Evolutionary conservation across 176 grass and related monocot species (phyloP).

Genomic region (Aegilops tauschii): DNA sequence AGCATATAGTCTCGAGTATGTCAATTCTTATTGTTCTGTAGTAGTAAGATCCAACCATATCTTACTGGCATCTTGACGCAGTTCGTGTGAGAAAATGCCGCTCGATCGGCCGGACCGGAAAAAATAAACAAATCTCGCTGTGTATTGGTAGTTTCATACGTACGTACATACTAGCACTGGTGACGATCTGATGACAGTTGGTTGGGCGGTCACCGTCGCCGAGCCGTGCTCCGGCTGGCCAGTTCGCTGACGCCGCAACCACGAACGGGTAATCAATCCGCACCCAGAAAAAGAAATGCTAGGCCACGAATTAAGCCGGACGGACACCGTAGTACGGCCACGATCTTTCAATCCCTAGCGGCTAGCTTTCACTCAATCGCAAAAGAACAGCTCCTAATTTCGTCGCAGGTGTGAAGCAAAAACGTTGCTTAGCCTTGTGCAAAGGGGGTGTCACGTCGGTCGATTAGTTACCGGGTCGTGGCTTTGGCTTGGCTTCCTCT

Average conservation of each 20-base stretch:
- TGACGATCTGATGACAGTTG: not conserved
- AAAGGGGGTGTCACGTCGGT: not conserved
- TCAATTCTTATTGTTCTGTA: not conserved
- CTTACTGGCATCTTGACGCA: not conserved
- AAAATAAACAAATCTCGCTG: not conserved
- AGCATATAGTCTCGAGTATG: too few species aligned
- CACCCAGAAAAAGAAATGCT: not conserved
- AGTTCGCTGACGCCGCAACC: not conserved
- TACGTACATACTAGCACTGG: not conserved
- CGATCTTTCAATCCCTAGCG: not conserved
- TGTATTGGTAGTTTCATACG: too few species aligned
- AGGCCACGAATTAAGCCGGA: not conserved
- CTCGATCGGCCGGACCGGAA: not conserved
- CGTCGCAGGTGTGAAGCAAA: not conserved
- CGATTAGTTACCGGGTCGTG: not conserved
- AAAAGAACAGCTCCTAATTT: not conserved
- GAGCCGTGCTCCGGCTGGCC: not conserved
- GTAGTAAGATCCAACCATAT: not conserved
- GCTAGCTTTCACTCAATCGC: too few species aligned
- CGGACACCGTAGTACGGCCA: not conserved
- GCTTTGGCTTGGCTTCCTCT: not conserved
- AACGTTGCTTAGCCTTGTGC: not conserved
- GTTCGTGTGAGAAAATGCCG: not conserved
- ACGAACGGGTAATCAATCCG: not conserved
- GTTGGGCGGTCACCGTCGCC: constrained; percentile 32